Conservation (phyloP, 2,329 filamentous ascomycete species). For the Fusarium chaquense region DNA sequence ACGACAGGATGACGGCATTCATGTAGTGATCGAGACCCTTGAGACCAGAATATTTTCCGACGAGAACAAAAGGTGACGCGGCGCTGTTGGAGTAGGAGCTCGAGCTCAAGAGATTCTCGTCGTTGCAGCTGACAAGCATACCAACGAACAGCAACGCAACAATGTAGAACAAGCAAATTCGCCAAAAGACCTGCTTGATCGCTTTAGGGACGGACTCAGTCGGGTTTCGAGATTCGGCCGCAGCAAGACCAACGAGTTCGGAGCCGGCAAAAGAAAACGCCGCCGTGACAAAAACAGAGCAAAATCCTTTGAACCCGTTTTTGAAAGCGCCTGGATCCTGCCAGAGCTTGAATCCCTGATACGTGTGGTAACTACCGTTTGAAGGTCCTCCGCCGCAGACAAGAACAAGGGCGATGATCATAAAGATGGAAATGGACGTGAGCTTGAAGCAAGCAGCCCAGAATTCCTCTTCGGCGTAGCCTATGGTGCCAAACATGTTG, state of each 20-base stretch:
- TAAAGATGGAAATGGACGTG: conserved; percentile 68
- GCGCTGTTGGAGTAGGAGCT: conserved; percentile 37
- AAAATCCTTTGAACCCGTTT: conserved; percentile 78
- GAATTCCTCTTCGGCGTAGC: conserved; percentile 69
- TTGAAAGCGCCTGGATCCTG: conserved; percentile 65
- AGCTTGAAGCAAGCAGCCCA: conserved; percentile 67
- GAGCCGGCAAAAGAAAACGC: conserved; percentile 77
- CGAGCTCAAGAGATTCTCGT: conserved; percentile 56
- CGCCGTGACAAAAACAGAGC: conserved; percentile 76
- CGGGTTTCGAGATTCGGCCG: conserved; percentile 75
- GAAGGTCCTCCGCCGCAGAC: conserved; percentile 69
- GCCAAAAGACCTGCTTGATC: conserved; percentile 77
- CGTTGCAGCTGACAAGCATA: conserved; percentile 58
- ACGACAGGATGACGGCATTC: conserved; percentile 66
- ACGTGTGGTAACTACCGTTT: conserved; percentile 57
- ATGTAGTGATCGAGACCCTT: conserved; percentile 63
- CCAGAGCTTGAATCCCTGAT: conserved; percentile 56
- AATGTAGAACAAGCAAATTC: conserved; percentile 63
- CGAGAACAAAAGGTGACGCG: conserved; percentile 63
- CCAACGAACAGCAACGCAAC: conserved; percentile 63
- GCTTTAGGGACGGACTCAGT: conserved; percentile 80
- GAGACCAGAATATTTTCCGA: conserved; percentile 62
- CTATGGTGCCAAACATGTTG: conserved; percentile 68
- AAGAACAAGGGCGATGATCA: conserved; percentile 70
- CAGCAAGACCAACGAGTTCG: conserved; percentile 76